Evolutionary conservation across 345 rosid species (phyloP), one percentile per base, ranked within the genome.

Genomic region (Euphorbia peplus): DNA sequence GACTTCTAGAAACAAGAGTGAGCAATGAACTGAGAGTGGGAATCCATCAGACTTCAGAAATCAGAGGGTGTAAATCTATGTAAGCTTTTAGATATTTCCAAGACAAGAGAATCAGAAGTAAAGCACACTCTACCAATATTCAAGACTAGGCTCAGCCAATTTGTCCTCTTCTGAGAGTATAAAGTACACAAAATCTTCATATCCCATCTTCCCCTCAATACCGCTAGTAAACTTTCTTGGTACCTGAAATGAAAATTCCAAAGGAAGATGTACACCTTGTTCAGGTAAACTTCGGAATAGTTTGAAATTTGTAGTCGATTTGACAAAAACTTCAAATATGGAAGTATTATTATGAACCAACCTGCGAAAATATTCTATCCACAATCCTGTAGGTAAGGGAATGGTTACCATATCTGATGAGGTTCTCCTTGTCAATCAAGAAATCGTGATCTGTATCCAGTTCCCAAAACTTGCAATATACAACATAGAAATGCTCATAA

Each of bases 391-490:
- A 93, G 57, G 98, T 93, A 77, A 93, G 96, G 15, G 97, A 92
- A 75, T 90, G 96, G 76, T 89, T 90, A 70, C 97, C 89, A 81
- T 93, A 93, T 86, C 90, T 82, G 76, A 93, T 84, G 37, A 93
- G 96, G 83, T 89, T 87, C 80, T 93, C 98, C 81, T 85, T 87
- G 84, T 93, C 97, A 16, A 90, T 93, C 73, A 89, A 81, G 81
- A 93, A 93, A 87, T 93, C 98, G 76, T 93, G 97, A 73, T 93
- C 98, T 19, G 90, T 85, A 74, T 93, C 98, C 70, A 93, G 85
- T 87, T 93, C 98, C 98, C 98, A 93, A 70, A 91, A 93, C 82
- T 90, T 93, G 90, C 98, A 93, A 86, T 93, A 93, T 80, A 93
- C 87, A 46, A 93, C 97, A 60, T 93, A 93, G 75, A 93, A 93